These are phyloP conservation scores for Cercospora citrullina DNA, from an alignment of 2,329 filamentous ascomycete genomes.

Conservation along the genomic window DNA sequence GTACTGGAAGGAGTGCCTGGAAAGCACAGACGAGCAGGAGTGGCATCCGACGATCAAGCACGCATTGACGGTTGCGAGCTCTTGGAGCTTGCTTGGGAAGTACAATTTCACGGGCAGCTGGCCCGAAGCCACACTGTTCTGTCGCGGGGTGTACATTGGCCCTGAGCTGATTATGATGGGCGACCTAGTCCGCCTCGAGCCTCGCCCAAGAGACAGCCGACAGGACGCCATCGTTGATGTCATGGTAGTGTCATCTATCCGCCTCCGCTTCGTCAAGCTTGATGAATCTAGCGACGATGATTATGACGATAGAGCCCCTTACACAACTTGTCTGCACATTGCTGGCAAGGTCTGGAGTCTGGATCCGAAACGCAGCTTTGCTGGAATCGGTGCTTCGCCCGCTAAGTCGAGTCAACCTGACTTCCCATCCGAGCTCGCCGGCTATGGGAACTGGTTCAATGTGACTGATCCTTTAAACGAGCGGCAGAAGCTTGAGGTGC, in stretches of 20 bases:
- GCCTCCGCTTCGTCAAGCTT: constrained; percentile 52
- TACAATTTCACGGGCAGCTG: constrained; percentile 56
- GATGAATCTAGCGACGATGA: constrained; percentile 49
- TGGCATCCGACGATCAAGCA: constrained; percentile 57
- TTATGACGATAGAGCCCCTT: constrained; percentile 43
- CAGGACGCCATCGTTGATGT: constrained; percentile 50
- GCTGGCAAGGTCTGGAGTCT: constrained; percentile 52
- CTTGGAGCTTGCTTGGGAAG: constrained; percentile 55
- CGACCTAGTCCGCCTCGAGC: constrained; percentile 55
- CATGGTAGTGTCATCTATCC: constrained; percentile 56
- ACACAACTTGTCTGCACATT: constrained; percentile 51
- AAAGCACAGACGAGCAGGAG: constrained; percentile 41
- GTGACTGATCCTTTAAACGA: constrained; percentile 45
- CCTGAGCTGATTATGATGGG: constrained; percentile 56
- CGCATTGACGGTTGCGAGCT: constrained; percentile 55
- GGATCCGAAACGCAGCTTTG: constrained; percentile 37
- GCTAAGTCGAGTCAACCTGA: constrained; percentile 18
- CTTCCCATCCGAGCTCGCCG: constrained; percentile 31
- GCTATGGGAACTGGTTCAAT: constrained; percentile 56
- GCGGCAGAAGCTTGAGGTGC: constrained; percentile 45
- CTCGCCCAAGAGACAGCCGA: constrained; percentile 22
- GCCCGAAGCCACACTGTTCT: constrained; percentile 56
- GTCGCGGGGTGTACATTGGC: constrained; percentile 57
- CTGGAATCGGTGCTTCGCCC: constrained; percentile 36
- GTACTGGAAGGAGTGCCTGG: constrained; percentile 54